Percentiles rank a stretch among this genome's conserved stretches.
These are phyloP conservation scores for Zhuliangozyma blackwelliae DNA, from an alignment of 1,139 yeast species.

Conservation along the genomic window DNA sequence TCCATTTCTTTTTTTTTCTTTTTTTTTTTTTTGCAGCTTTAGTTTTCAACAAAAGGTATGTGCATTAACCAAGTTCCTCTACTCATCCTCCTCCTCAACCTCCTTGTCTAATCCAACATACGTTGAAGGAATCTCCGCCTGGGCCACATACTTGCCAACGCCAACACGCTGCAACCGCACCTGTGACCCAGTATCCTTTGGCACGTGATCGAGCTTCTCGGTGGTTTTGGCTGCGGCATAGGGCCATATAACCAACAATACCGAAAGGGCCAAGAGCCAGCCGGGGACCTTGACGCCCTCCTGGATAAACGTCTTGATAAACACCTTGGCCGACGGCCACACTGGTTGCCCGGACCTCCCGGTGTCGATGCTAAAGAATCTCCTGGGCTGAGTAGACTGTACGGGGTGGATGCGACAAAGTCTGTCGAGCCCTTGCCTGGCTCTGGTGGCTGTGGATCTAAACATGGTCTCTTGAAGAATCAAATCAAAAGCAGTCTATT, in stretches of 20 bases:
- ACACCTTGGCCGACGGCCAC: constrained; percentile 8
- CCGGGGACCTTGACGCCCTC: constrained; percentile 7
- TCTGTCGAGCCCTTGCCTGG: neutral
- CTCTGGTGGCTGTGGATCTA: neutral
- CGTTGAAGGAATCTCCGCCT: constrained; percentile 9
- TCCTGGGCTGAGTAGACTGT: constrained; percentile 1
- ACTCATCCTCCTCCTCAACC: constrained; percentile 7
- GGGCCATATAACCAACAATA: constrained; percentile 9
- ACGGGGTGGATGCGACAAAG: neutral
- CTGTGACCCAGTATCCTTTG: constrained; percentile 10
- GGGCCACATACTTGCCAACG: constrained; percentile 4
- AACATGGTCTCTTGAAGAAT: too few relatives aligned
- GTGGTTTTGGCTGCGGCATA: constrained; percentile 3
- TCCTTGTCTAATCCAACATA: constrained; percentile 6
- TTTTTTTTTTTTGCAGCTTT: too few relatives aligned
- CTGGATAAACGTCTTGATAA: constrained; percentile 2
- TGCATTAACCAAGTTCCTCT: neutral
- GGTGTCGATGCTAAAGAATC: constrained; percentile 3
- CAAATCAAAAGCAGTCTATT: too few relatives aligned
- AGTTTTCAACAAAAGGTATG: too few relatives aligned
- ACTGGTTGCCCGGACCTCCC: constrained; percentile 8
- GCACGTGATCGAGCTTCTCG: constrained; percentile 9
- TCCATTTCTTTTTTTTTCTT: neutral
- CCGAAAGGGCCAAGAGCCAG: constrained; percentile 9
- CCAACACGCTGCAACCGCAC: constrained; percentile 7